Evolutionary conservation across 768 basidiomycete species (phyloP).

Genomic region (Suillus weaverae): DNA sequence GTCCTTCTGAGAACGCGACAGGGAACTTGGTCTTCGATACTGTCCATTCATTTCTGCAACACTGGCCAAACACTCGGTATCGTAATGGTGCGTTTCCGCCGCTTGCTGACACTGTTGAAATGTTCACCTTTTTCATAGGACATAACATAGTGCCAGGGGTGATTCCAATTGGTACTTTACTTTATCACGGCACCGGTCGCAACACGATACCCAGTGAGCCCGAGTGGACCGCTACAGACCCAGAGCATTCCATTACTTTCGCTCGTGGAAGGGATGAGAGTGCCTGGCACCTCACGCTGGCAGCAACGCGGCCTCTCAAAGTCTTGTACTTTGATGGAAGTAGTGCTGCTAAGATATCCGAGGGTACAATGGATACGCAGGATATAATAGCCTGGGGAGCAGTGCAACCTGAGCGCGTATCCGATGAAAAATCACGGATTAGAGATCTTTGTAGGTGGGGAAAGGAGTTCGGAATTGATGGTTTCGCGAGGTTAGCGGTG

Average conservation of each 20-base stretch:
- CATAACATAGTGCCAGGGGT: conserved; percentile 35
- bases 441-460: conserved; percentile 35
- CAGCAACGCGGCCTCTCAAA: conserved; percentile 27
- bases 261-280: conserved; percentile 16
- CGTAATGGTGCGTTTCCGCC: conserved; percentile 29
- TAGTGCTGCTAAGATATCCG: conserved; percentile 30
- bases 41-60: conserved; percentile 35
- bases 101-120: background rate
- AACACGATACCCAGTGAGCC: conserved; percentile 26
- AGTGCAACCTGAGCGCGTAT: conserved; percentile 15
- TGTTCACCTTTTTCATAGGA: conserved; percentile 12
- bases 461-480: conserved; percentile 31
- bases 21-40: conserved; percentile 37
- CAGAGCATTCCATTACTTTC: conserved; percentile 40
- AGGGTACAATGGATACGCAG: conserved; percentile 36
- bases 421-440: conserved; percentile 29
- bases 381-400: conserved; percentile 35
- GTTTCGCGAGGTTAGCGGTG: conserved; percentile 28
- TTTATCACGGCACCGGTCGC: conserved; percentile 33
- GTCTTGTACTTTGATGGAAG: conserved; percentile 35
- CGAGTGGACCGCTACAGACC: conserved; percentile 37
- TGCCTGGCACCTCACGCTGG: conserved; percentile 33
- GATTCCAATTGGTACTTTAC: conserved; percentile 35
- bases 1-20: conserved; percentile 29
- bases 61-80: conserved; percentile 39